phyloP scores from a whole-genome alignment of 2,329 filamentous ascomycete genomes.

The Xylaria sp. region DNA sequence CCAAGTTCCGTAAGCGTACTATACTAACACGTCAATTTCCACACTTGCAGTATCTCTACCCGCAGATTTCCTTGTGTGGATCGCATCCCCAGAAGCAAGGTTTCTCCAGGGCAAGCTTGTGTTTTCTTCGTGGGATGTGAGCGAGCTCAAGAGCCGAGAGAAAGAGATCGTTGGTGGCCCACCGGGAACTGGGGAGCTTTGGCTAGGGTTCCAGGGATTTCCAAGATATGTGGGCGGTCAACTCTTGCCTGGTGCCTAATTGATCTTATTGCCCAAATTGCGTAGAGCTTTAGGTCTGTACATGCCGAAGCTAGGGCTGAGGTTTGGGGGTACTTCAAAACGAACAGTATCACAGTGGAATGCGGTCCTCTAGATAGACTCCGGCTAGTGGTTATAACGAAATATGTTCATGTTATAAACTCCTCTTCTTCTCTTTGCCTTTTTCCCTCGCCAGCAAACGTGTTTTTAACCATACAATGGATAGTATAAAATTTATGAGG shows the following conservation, averaged over 20 bases:
- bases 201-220: conserved; percentile 12
- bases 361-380: too few species aligned
- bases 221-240: not conserved
- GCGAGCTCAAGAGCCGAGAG: conserved; percentile 20
- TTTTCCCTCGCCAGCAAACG: too few species aligned
- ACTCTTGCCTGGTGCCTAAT: not conserved
- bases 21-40: not conserved
- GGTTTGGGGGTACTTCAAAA: too few species aligned
- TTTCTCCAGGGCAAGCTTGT: conserved; percentile 22
- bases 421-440: too few species aligned
- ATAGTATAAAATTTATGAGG: too few species aligned
- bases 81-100: conserved; percentile 18
- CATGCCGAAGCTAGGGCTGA: too few species aligned
- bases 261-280: too few species aligned
- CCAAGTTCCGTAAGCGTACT: not conserved
- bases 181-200: conserved; percentile 20
- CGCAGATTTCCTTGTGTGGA: conserved; percentile 21
- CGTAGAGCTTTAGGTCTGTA: too few species aligned
- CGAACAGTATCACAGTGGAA: too few species aligned
- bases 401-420: too few species aligned
- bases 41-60: conserved; percentile 17
- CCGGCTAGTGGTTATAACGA: too few species aligned
- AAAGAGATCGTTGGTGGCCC: conserved; percentile 19
- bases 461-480: too few species aligned
- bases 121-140: conserved; percentile 23